Evolutionary conservation across 495 filamentous ascomycete genomes (phyloP), one percentile per base, ranked within the genome.

Genomic region (Talaromyces liani): DNA sequence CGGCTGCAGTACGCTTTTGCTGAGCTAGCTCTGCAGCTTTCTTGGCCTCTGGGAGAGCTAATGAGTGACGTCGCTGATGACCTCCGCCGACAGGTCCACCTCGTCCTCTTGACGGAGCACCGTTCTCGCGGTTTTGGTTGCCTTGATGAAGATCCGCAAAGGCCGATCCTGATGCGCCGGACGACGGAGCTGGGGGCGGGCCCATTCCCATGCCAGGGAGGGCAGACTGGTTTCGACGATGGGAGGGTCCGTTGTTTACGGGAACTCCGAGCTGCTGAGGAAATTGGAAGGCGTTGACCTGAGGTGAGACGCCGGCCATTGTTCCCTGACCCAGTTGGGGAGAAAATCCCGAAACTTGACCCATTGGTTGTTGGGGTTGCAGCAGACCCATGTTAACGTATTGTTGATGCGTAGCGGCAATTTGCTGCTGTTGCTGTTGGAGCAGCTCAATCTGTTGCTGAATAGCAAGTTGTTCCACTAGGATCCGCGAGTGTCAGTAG

Each of bases 381-480:
- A 98, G 83, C 80, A 98, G 88, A 67, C 91, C 91, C 90, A 98
- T 93, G 73, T 95, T 94, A 64, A 95, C 89, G 77, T 97, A 98
- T 73, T 98, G 93, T 75, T 96, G 93, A 68, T 97, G 92, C 60
- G 91, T 92, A 61, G 90, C 90, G 72, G 93, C 89, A 74, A 98
- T 95, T 72, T 98, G 95, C 76, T 98, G 95, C 71, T 98, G 94
- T 72, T 98, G 95, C 73, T 96, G 92, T 78, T 98, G 94, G 67
- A 98, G 85, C 76, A 93, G 82, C 78, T 98, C 93, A 72, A 98
- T 97, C 77, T 98, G 94, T 81, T 98, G 94, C 75, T 97, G 93
- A 76, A 98, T 90, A 71, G 94, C 92, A 68, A 98, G 84, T 88
- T 98, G 95, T 83, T 98, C 94, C 91, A 97, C 91, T 94, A 62